These are phyloP conservation scores for Penicillium crystallinum DNA, from an alignment of 495 filamentous ascomycete genomes.

Conservation along the genomic window DNA sequence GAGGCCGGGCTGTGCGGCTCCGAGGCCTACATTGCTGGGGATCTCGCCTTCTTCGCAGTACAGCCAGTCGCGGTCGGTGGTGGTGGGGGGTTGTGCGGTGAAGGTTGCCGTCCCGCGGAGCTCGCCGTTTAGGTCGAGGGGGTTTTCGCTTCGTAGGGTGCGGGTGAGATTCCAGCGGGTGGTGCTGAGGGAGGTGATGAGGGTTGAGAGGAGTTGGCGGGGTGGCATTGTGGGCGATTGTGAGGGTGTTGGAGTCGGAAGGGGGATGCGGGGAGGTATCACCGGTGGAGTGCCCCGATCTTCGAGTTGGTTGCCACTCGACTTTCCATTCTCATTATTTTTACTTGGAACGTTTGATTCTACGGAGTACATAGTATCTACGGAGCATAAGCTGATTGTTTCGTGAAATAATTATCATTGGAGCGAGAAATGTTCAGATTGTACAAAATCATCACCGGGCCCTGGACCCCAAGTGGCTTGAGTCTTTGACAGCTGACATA, in stretches of 20 bases:
- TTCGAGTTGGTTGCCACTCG: not conserved
- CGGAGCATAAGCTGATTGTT: too few relatives aligned
- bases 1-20: constrained; percentile 19
- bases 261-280: not conserved
- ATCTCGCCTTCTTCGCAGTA: constrained; percentile 46
- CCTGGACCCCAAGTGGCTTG: too few relatives aligned
- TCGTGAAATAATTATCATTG: too few relatives aligned
- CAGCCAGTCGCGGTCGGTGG: constrained; percentile 29
- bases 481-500: too few relatives aligned
- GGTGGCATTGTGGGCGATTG: not conserved
- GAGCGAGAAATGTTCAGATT: too few relatives aligned
- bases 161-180: constrained; percentile 36
- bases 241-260: not conserved
- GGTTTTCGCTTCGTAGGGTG: constrained; percentile 41
- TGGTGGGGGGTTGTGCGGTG: constrained; percentile 17
- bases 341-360: too few relatives aligned
- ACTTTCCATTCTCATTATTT: too few relatives aligned
- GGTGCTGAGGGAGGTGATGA: constrained; percentile 31
- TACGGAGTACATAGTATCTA: too few relatives aligned
- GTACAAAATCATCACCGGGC: too few relatives aligned
- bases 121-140: constrained; percentile 37
- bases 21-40: constrained; percentile 13
- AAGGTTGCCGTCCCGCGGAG: constrained; percentile 40
- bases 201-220: constrained; percentile 17
- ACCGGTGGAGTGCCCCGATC: not conserved